These are phyloP conservation scores for Berberis thunbergii DNA, from an alignment of 164 flowering plant genomes.

Conservation along the genomic window DNA sequence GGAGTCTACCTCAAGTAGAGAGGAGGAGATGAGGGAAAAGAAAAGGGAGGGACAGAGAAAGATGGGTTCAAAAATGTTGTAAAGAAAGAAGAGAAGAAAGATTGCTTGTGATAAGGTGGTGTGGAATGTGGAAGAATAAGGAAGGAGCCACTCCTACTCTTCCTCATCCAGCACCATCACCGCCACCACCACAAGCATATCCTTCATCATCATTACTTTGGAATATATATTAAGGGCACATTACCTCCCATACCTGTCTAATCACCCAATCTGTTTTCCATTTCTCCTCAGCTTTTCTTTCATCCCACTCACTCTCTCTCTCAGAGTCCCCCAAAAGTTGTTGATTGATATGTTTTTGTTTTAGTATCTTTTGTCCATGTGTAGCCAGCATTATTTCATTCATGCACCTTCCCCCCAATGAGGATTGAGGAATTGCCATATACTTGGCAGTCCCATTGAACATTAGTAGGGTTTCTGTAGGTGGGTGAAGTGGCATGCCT, in stretches of 20 bases:
- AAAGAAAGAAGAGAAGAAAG: not conserved
- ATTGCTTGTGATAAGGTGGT: conserved; percentile 12
- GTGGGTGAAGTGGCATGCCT: too few relatives aligned
- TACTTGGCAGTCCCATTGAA: too few relatives aligned
- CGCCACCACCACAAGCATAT: conserved; percentile 12
- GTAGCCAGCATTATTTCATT: too few relatives aligned
- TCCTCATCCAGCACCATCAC: not conserved
- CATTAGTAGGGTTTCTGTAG: too few relatives aligned
- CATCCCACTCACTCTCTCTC: too few relatives aligned
- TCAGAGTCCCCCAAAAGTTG: conserved; percentile 3
- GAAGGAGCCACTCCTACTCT: too few relatives aligned
- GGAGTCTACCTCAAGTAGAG: not conserved
- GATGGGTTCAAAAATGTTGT: not conserved
- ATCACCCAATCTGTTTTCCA: not conserved
- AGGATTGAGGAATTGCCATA: too few relatives aligned
- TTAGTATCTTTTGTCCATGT: too few relatives aligned
- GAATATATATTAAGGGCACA: not conserved
- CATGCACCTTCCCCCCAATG: too few relatives aligned
- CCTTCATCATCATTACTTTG: conserved; percentile 1
- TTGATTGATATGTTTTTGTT: conserved; percentile 8
- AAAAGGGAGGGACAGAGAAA: not conserved
- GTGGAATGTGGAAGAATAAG: not conserved
- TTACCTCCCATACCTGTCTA: not conserved
- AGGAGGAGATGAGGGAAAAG: not conserved
- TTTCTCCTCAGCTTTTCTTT: not conserved